phyloP scores from a whole-genome alignment of 176 grass and related monocot genomes.

The Hsuehochloa calcarea region DNA sequence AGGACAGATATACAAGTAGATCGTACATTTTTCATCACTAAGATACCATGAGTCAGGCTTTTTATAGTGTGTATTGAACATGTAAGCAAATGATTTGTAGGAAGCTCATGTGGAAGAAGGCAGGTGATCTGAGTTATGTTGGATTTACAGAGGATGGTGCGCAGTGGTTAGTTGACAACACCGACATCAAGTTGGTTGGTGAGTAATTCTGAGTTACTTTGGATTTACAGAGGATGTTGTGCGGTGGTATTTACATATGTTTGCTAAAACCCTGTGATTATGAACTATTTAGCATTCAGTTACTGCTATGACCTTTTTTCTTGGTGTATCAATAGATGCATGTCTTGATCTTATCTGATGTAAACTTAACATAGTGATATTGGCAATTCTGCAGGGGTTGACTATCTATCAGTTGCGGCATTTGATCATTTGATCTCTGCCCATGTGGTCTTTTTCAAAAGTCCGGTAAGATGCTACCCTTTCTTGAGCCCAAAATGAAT shows the following conservation, averaged over 20 bases:
- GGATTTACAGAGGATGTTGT: conserved; percentile 82
- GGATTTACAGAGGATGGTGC: conserved; percentile 51
- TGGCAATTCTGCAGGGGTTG: conserved; percentile 52
- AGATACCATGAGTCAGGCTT: neutral
- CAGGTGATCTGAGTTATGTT: conserved; percentile 41
- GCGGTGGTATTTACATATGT: conserved; percentile 49
- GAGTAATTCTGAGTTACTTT: conserved; percentile 55
- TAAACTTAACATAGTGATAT: neutral
- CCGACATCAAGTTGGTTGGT: conserved; percentile 50
- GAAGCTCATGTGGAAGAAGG: conserved; percentile 50
- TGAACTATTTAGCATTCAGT: neutral
- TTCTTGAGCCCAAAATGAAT: neutral
- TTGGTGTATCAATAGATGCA: neutral
- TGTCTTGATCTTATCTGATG: neutral
- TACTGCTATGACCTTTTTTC: neutral
- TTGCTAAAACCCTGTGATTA: neutral
- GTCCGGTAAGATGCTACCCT: conserved; percentile 51
- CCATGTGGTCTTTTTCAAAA: conserved; percentile 84
- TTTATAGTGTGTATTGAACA: neutral
- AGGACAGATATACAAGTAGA: neutral
- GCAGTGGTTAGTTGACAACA: conserved; percentile 50
- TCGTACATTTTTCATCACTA: neutral
- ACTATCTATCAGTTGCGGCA: conserved; percentile 77
- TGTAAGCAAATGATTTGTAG: conserved; percentile 41
- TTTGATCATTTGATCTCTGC: conserved; percentile 70